Evolutionary conservation across 2,329 filamentous ascomycete species (phyloP).

Genomic region (Calonectria pteridis): DNA sequence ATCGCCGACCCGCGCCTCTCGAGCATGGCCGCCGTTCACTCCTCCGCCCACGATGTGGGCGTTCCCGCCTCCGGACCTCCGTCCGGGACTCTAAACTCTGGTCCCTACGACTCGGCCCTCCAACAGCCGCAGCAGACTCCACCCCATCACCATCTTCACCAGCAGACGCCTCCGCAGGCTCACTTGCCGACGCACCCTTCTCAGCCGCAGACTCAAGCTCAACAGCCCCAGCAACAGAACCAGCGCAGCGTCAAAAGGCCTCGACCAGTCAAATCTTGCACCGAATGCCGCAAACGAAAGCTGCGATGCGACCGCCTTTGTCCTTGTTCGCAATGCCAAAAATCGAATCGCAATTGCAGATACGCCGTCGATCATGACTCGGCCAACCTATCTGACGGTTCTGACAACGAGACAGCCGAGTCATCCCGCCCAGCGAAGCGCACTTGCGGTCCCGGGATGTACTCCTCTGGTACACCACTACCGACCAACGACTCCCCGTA

Average conservation of each 20-base stretch:
- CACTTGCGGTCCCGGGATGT: conserved; percentile 47
- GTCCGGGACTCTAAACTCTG: conserved; percentile 33
- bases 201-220: conserved; percentile 35
- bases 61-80: conserved; percentile 31
- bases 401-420: conserved; percentile 55
- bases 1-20: conserved; percentile 25
- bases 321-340: conserved; percentile 70
- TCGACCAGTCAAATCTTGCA: conserved; percentile 68
- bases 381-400: conserved; percentile 62
- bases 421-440: conserved; percentile 54
- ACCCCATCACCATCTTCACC: conserved; percentile 45
- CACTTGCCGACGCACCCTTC: conserved; percentile 35
- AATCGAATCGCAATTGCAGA: conserved; percentile 65
- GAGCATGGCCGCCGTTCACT: conserved; percentile 42
- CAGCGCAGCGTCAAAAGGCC: conserved; percentile 66
- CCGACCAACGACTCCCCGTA: conserved; percentile 41
- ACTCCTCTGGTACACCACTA: conserved; percentile 35
- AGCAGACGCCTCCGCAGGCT: conserved; percentile 42
- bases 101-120: conserved; percentile 40
- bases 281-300: conserved; percentile 69
- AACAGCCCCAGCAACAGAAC: conserved; percentile 50
- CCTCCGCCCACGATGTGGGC: conserved; percentile 40
- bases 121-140: conserved; percentile 44
- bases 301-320: conserved; percentile 67
- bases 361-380: conserved; percentile 64